Conservation (phyloP, 2,329 filamentous ascomycete genomes). For the Scedosporium boydii region DNA sequence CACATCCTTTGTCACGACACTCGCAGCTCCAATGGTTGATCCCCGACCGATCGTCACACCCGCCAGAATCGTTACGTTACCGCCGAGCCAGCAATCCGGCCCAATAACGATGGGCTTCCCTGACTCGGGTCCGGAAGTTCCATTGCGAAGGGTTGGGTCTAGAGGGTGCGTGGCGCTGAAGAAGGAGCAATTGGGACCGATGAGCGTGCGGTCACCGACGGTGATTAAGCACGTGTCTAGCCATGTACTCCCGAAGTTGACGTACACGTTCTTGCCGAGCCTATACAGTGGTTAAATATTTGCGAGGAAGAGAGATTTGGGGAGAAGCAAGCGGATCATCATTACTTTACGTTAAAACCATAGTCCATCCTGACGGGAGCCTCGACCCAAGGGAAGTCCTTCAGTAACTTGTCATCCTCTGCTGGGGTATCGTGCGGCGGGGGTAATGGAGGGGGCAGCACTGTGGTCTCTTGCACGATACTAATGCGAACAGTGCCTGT, state of each 20-base stretch:
- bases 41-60: conserved; percentile 73
- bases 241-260: conserved; percentile 67
- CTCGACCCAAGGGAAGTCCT: conserved; percentile 59
- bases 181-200: conserved; percentile 71
- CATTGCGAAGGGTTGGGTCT: conserved; percentile 65
- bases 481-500: neutral
- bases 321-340: conserved; percentile 7
- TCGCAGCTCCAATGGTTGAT: conserved; percentile 66
- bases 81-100: conserved; percentile 74
- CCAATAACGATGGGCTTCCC: conserved; percentile 67
- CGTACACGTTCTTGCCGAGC: conserved; percentile 60
- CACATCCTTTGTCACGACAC: conserved; percentile 74
- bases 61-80: conserved; percentile 60
- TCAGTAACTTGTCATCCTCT: conserved; percentile 56
- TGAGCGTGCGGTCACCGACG: conserved; percentile 66
- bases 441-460: conserved; percentile 51
- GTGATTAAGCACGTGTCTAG: conserved; percentile 68
- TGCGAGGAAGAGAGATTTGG: conserved; percentile 5
- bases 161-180: conserved; percentile 69
- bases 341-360: conserved; percentile 59
- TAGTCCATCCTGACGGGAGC: conserved; percentile 66
- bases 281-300: conserved; percentile 17
- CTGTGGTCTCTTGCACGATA: conserved; percentile 54
- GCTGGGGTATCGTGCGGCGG: conserved; percentile 33
- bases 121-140: conserved; percentile 62